phyloP scores from a whole-genome alignment of 2,329 filamentous ascomycete species.

The Bipolaris oryzae region DNA sequence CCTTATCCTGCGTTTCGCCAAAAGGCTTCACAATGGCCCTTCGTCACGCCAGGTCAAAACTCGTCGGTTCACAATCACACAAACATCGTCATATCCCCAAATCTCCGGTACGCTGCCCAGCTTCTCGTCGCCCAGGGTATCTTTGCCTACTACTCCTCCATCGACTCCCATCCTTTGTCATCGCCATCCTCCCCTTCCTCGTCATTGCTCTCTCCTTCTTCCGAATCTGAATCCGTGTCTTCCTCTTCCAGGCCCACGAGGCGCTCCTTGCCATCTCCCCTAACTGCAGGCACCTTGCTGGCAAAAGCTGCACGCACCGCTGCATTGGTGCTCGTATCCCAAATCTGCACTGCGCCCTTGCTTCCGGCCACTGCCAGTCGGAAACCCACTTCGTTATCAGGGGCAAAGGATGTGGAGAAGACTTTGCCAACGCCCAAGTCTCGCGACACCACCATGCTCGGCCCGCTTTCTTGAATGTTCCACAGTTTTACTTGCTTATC shows the following conservation, averaged over 20 bases:
- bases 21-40: constrained; percentile 4
- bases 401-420: constrained; percentile 88
- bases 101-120: background rate
- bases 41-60: background rate
- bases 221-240: constrained; percentile 67
- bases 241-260: constrained; percentile 73
- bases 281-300: constrained; percentile 65
- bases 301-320: constrained; percentile 86
- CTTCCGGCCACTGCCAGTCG: constrained; percentile 91
- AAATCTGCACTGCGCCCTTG: constrained; percentile 89
- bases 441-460: constrained; percentile 87
- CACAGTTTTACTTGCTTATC: constrained; percentile 97
- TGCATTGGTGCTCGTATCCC: constrained; percentile 94
- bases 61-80: background rate
- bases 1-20: background rate
- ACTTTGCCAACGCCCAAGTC: constrained; percentile 95
- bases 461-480: constrained; percentile 82
- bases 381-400: constrained; percentile 89
- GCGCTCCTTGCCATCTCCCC: constrained; percentile 72
- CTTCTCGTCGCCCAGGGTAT: constrained; percentile 22
- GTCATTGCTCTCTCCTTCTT: constrained; percentile 54
- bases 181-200: constrained; percentile 47
- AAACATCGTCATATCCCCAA: background rate
- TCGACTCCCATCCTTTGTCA: constrained; percentile 49
- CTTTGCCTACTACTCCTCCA: constrained; percentile 46